phyloP scores from a whole-genome alignment of 108 stramenopile species.

The Bacterosira constricta region DNA sequence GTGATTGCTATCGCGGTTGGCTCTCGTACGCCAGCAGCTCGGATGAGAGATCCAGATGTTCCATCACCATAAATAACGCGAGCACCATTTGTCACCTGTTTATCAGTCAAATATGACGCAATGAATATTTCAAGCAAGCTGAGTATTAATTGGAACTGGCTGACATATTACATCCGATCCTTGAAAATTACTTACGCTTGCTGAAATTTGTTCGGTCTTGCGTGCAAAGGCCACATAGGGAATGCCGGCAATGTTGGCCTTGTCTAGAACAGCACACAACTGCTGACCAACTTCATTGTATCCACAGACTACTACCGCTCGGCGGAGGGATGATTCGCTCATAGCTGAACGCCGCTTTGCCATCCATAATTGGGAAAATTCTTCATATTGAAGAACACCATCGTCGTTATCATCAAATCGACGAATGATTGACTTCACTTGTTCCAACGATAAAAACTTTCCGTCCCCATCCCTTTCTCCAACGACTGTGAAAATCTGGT shows the following conservation, averaged over 20 bases:
- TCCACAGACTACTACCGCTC: conserved; percentile 61
- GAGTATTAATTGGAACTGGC: no score
- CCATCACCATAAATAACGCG: conserved; percentile 77
- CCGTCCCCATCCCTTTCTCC: conserved; percentile 58
- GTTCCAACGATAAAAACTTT: conserved; percentile 51
- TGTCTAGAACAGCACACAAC: conserved; percentile 42
- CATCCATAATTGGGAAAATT: conserved; percentile 53
- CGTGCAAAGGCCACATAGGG: conserved; percentile 66
- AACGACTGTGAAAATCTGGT: conserved; percentile 39
- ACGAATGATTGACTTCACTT: conserved; percentile 44
- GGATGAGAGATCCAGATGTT: conserved; percentile 50
- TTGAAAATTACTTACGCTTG: conserved; percentile 31
- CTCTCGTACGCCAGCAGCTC: conserved; percentile 66
- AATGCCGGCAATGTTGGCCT: conserved; percentile 38
- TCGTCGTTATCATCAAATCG: conserved; percentile 50
- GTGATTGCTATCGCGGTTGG: conserved; percentile 68
- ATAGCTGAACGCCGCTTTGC: conserved; percentile 50
- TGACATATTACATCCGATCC: no score
- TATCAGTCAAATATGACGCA: neutral
- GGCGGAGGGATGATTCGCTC: conserved; percentile 42
- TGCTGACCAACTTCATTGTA: conserved; percentile 58
- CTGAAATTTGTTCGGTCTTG: conserved; percentile 55
- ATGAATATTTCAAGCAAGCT: no score
- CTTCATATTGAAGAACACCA: conserved; percentile 50
- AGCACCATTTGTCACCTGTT: conserved; percentile 40